A percentile compares a stretch with the other conserved stretches of the same genome.
These are phyloP conservation scores for Saccharomycopsis sp. DNA, from an alignment of 805 yeast genomes.

Conservation along the genomic window DNA sequence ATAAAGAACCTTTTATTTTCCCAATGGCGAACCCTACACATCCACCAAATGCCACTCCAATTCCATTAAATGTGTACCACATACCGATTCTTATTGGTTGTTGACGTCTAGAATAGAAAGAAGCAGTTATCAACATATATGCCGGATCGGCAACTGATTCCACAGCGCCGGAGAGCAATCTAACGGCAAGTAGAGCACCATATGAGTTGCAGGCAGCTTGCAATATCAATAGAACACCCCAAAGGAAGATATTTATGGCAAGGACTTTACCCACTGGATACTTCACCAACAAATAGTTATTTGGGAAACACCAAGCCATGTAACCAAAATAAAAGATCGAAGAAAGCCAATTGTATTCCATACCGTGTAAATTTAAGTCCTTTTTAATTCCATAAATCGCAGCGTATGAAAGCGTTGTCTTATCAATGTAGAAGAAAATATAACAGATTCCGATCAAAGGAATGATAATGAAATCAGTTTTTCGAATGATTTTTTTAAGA, in stretches of 20 bases:
- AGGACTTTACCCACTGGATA: conserved; percentile 33
- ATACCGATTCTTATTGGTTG: conserved; percentile 30
- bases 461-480: conserved; percentile 32
- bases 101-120: conserved; percentile 28
- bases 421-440: conserved; percentile 37
- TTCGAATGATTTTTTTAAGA: conserved; percentile 33
- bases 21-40: conserved; percentile 25
- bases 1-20: conserved; percentile 21
- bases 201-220: conserved; percentile 32
- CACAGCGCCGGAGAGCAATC: conserved; percentile 26
- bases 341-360: conserved; percentile 34
- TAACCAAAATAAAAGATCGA: conserved; percentile 37
- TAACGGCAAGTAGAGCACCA: conserved; percentile 33
- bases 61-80: conserved; percentile 30
- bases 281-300: conserved; percentile 28
- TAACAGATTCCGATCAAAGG: conserved; percentile 33
- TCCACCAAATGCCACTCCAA: conserved; percentile 25
- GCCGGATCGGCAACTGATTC: conserved; percentile 24
- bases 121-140: conserved; percentile 28
- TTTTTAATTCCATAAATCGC: conserved; percentile 37
- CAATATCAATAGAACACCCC: conserved; percentile 31
- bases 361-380: conserved; percentile 34
- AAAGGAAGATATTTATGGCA: conserved; percentile 26
- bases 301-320: conserved; percentile 37
- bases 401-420: conserved; percentile 35